These are phyloP conservation scores for Geotrichum phurueaensis DNA, from an alignment of 1,139 yeast genomes.

Conservation along the genomic window DNA sequence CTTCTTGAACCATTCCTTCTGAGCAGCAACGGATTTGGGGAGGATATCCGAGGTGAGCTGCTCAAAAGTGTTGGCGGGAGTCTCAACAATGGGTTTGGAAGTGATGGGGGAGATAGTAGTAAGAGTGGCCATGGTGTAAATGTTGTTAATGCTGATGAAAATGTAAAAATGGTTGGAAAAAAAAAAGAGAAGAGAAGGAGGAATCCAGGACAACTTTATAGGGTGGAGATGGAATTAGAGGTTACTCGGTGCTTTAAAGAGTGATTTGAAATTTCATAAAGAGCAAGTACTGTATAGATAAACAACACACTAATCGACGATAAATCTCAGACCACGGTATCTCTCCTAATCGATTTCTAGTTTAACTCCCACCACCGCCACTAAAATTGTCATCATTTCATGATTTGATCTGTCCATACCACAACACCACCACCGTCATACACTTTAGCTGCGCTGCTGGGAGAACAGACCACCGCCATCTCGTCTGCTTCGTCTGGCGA, in stretches of 20 bases:
- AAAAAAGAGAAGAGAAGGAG: background rate
- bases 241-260: background rate
- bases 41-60: constrained; percentile 25
- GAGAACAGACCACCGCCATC: no score
- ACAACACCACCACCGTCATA: no score
- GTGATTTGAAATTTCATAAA: background rate
- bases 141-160: background rate
- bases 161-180: background rate
- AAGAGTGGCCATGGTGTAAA: constrained; percentile 21
- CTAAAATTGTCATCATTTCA: no score
- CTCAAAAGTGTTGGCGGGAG: constrained; percentile 28
- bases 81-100: constrained; percentile 29
- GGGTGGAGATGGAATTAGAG: background rate
- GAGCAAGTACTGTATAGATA: background rate
- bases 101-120: constrained; percentile 34
- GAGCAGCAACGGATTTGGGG: constrained; percentile 30
- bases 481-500: no score
- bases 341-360: no score
- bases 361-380: no score
- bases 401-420: no score
- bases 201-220: background rate
- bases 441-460: no score
- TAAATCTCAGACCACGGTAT: no score
- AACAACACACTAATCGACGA: no score
- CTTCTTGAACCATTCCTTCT: constrained; percentile 29